Evolutionary conservation across 2,329 filamentous ascomycete species (phyloP).

Genomic region (Triangularia setosa): DNA sequence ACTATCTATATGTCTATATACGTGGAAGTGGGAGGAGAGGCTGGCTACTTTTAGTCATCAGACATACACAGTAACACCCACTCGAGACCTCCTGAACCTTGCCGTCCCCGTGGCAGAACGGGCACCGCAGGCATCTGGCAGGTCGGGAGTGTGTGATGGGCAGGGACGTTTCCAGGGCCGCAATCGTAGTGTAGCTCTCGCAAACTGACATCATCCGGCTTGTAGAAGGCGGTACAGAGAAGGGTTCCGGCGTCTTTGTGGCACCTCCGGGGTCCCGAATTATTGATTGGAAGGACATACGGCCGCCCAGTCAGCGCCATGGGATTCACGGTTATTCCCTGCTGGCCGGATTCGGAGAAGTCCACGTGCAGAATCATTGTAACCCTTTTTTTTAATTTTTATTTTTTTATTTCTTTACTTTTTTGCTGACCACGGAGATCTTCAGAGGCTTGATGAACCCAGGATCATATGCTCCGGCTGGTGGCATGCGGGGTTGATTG

Average conservation of each 20-base stretch:
- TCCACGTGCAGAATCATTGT: background rate
- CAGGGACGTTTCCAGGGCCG: conserved; percentile 10
- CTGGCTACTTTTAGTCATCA: background rate
- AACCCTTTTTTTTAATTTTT: background rate
- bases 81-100: background rate
- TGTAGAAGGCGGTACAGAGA: conserved; percentile 1
- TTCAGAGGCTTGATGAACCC: background rate
- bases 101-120: background rate
- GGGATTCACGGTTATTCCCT: background rate
- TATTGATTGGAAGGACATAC: conserved; percentile 8
- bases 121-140: background rate
- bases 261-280: background rate
- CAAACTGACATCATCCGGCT: conserved; percentile 3
- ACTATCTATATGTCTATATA: background rate
- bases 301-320: background rate
- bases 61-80: background rate
- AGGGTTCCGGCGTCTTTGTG: conserved; percentile 8
- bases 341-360: background rate
- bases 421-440: background rate
- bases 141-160: background rate
- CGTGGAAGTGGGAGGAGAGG: background rate
- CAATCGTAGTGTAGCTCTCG: background rate
- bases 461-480: background rate
- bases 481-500: background rate
- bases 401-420: background rate